These are phyloP conservation scores for Gomphus sp. DNA, from an alignment of 1,284 basidiomycete species.

Conservation along the genomic window DNA sequence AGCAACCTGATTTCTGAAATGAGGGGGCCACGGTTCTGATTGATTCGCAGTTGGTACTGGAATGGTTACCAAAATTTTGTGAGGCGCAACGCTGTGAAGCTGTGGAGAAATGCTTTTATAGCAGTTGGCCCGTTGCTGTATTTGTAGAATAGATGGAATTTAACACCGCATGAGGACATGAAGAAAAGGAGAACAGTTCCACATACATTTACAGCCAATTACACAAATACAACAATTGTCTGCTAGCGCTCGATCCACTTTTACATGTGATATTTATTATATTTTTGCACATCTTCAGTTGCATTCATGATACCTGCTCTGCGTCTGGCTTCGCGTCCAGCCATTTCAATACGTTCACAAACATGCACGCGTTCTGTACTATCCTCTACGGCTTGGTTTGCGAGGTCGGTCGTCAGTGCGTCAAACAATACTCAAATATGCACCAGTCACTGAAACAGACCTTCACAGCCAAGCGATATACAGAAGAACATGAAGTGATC, in stretches of 20 bases:
- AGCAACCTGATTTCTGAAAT: slow-evolving; percentile 24
- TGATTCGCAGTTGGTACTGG: slow-evolving; percentile 71
- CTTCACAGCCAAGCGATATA: slow-evolving; percentile 68
- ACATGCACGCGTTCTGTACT: slow-evolving; percentile 19
- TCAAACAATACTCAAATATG: slow-evolving; percentile 12
- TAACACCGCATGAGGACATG: slow-evolving; percentile 10
- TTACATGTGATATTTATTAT: no score
- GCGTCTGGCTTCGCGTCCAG: slow-evolving; percentile 2
- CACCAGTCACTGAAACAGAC: slow-evolving; percentile 17
- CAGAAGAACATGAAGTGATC: slow-evolving; percentile 88
- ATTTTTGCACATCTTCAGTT: no score
- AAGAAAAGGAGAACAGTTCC: not conserved
- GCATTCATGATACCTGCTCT: slow-evolving; percentile 1
- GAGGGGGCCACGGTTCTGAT: slow-evolving; percentile 2
- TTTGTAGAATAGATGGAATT: slow-evolving; percentile 13
- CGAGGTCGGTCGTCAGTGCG: slow-evolving; percentile 41
- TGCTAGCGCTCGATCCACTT: no score
- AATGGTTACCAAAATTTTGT: slow-evolving; percentile 76
- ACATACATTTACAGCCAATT: not conserved
- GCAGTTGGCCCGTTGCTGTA: not conserved
- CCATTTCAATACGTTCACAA: slow-evolving; percentile 23
- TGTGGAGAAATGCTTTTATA: not conserved
- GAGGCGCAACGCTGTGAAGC: slow-evolving; percentile 2
- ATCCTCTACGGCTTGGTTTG: slow-evolving; percentile 8
- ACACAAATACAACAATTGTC: not conserved